Base-by-base conservation (phyloP, 495 filamentous ascomycete genomes). In the Penicillium antarcticum region DNA sequence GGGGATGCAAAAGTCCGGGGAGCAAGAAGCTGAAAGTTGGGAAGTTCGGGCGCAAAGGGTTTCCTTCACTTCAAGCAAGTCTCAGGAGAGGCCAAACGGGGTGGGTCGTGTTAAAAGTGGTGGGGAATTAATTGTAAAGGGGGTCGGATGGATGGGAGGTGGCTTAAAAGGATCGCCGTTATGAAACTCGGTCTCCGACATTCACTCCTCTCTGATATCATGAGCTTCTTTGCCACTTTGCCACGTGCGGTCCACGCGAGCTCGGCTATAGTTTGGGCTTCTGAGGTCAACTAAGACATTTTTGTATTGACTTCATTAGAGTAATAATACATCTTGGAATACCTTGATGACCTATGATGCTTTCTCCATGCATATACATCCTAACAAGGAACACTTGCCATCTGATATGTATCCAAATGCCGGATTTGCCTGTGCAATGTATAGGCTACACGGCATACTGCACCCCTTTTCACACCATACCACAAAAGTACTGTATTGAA, bases 21-120 rank as follows among this genome's bases (percentile, higher is more conserved):
- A 26, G 39, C 1, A 16, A 42, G 21, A 21, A 29, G 14, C 21
- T 6, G 18, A n/a, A 23, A 23, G 12, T 24, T 13, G 21, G 13
- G 13, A 26, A 29, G 26, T 29, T 35, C 18, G 34, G 31, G 42
- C 31, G 43, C 44, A 46, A 35, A 36, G 5, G 43, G 2, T 23
- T 5, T 23, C 21, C n/a, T 23, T 23, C 21, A 23, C 21, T 23
- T 23, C 21, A 21, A 45, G 29, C 43, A 45, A 45, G n/a, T n/a
- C 54, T 57, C 51, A 60, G 53, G 48, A 54, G 60, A 26, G 32
- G 24, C 48, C 26, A 60, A 57, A 57, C 57, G 53, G 59, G 53
- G 57, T 60, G 60, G 57, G 60, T 55, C 60, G 18, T 47, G 47
- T 42, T 45, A 51, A 46, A 42, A 48, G 33, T 24, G 21, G 46